A percentile compares a stretch with the other conserved stretches of the same genome.
These are phyloP conservation scores for Aspergillus coremiiformis DNA, from an alignment of 495 filamentous ascomycete genomes.

Conservation along the genomic window DNA sequence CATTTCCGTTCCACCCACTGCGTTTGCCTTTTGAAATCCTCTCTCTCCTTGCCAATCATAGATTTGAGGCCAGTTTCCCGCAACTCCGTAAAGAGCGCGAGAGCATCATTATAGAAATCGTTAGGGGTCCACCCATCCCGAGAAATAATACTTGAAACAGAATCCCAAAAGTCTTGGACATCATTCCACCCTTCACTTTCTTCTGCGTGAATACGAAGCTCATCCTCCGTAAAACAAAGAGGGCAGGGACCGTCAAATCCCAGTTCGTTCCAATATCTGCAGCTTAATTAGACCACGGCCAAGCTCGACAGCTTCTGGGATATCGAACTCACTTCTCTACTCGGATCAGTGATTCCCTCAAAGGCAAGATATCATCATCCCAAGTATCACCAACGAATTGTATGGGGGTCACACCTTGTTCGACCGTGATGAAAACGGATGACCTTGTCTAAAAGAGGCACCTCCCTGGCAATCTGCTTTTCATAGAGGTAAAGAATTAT, in stretches of 20 bases:
- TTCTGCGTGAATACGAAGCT: constrained; percentile 15
- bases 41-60: constrained; percentile 16
- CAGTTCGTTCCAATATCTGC: constrained; percentile 20
- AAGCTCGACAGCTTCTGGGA: no score
- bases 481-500: no score
- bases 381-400: no score
- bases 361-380: no score
- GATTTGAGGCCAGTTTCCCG: constrained; percentile 12
- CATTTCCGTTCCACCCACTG: constrained; percentile 10
- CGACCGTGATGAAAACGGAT: no score
- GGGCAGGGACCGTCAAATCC: constrained; percentile 21
- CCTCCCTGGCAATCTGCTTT: no score
- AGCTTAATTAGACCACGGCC: background rate
- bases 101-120: constrained; percentile 13
- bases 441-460: no score
- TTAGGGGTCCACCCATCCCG: constrained; percentile 19
- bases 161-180: constrained; percentile 20
- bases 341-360: no score
- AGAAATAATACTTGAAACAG: constrained; percentile 14
- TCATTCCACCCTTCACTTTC: constrained; percentile 23
- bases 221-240: constrained; percentile 20
- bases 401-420: no score
- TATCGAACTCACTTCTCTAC: no score
- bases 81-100: constrained; percentile 13
- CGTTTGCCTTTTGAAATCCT: constrained; percentile 11